Percentiles rank a stretch among this genome's conserved stretches.
These are phyloP conservation scores for Physaria fendleri DNA, from an alignment of 345 rosid species.

Conservation along the genomic window DNA sequence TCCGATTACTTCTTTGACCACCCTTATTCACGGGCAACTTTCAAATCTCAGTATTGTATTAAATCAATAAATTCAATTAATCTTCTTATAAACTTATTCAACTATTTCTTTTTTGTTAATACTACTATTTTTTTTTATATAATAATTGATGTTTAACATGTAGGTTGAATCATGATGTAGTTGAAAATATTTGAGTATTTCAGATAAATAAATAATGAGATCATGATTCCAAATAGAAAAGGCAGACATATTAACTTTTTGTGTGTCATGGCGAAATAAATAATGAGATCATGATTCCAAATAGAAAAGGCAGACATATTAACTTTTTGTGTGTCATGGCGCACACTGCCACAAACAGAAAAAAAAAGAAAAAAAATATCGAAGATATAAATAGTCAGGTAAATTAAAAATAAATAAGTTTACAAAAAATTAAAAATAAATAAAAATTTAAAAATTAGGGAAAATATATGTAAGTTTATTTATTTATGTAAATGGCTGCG, in stretches of 20 bases:
- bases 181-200: not conserved
- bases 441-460: not conserved
- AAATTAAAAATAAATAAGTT: no score
- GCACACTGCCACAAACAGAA: slow-evolving; percentile 27
- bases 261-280: slow-evolving; percentile 62
- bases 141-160: not conserved
- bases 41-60: not conserved
- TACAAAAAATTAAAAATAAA: no score
- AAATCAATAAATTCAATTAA: not conserved
- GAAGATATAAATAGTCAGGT: not conserved
- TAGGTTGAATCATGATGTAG: not conserved
- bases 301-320: slow-evolving; percentile 42
- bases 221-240: slow-evolving; percentile 38
- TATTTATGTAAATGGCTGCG: slow-evolving; percentile 11
- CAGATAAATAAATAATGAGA: not conserved
- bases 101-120: not conserved
- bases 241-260: slow-evolving; percentile 47
- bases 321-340: slow-evolving; percentile 74
- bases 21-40: slow-evolving; percentile 8
- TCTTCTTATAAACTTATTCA: not conserved
- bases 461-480: not conserved
- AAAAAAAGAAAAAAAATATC: not conserved
- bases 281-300: slow-evolving; percentile 75
- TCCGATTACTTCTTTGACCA: slow-evolving; percentile 29
- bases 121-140: no score